Base-by-base conservation (phyloP, 352 stramenopile species). In the Phytophthora melonis region DNA sequence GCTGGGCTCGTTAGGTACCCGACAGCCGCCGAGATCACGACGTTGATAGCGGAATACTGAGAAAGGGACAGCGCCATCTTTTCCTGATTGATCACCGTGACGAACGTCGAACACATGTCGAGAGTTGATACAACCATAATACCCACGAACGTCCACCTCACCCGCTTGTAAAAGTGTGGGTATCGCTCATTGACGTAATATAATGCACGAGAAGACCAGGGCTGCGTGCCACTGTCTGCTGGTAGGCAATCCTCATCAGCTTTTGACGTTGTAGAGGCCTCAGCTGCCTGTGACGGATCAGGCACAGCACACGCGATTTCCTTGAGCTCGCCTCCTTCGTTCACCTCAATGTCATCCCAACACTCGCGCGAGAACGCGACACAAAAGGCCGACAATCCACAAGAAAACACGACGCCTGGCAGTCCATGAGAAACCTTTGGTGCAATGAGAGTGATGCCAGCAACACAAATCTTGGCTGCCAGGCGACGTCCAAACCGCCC, bases 101-200 rank as follows among this genome's bases (percentile, higher is more conserved):
- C 74, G 43, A 88, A 63, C 1, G 86, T 92, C 10, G 86, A 93
- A 65, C 84, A 90, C 21, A 92, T 61, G 56, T 94, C 87, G n/a
- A 93, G 66, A 11, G 76, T 80, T 5, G 87, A 91, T 8, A 92
- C 72, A 8, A 94, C 53, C 60, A 92, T 87, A 58, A 92, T 87
- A n/a, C 76, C 74, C 25, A 91, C 86, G 56, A 92, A 94, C 13
- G 87, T 92, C 87, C 87, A 94, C 63, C 90, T 93, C 7, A 91
- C 78, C 19, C 87, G 77, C 66, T 87, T 93, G 73, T 92, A 93
- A 54, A 92, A 66, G 65, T 84, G 83, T 34, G 77, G 76, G 27
- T 86, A 93, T 55, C 50, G 55, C 16, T 72, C 58, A 61, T 79
- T 81, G 45, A 81, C 54, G 19, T 58, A 72, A 60, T 56, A 68